phyloP scores from a whole-genome alignment of 768 basidiomycete species.

The Leucosporidium yakuticum region DNA sequence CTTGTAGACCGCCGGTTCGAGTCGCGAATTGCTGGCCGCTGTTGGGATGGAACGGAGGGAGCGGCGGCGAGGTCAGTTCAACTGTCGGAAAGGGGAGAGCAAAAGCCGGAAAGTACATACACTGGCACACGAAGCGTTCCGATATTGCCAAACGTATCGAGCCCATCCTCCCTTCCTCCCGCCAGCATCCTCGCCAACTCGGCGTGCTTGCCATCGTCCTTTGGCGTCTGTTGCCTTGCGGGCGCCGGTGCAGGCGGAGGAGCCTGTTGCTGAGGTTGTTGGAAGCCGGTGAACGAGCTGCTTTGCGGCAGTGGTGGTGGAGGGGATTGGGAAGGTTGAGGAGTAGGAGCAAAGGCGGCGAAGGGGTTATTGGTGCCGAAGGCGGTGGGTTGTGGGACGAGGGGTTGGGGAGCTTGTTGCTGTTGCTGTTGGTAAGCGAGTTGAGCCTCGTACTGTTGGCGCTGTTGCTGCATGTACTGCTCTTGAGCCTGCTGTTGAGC shows the following conservation, averaged over 20 bases:
- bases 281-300: constrained; percentile 36
- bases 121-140: constrained; percentile 52
- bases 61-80: not conserved
- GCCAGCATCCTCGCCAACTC: constrained; percentile 77
- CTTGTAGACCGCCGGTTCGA: constrained; percentile 17
- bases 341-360: constrained; percentile 48
- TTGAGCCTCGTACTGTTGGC: constrained; percentile 37
- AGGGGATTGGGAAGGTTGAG: constrained; percentile 25
- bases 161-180: constrained; percentile 71
- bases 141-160: constrained; percentile 86
- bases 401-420: constrained; percentile 39
- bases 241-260: constrained; percentile 46
- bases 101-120: constrained; percentile 14
- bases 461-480: constrained; percentile 39
- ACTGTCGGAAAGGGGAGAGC: not conserved
- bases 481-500: constrained; percentile 50
- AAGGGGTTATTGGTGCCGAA: constrained; percentile 92
- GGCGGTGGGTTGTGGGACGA: constrained; percentile 44
- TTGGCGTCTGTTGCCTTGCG: constrained; percentile 40
- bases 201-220: constrained; percentile 61
- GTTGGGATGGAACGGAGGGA: not conserved
- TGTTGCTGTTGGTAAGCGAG: constrained; percentile 32
- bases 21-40: constrained; percentile 4
- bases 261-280: constrained; percentile 36
- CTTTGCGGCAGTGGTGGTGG: constrained; percentile 31